Base-by-base conservation (phyloP, 2,329 filamentous ascomycete genomes). In the Lachnellula willkommii region DNA sequence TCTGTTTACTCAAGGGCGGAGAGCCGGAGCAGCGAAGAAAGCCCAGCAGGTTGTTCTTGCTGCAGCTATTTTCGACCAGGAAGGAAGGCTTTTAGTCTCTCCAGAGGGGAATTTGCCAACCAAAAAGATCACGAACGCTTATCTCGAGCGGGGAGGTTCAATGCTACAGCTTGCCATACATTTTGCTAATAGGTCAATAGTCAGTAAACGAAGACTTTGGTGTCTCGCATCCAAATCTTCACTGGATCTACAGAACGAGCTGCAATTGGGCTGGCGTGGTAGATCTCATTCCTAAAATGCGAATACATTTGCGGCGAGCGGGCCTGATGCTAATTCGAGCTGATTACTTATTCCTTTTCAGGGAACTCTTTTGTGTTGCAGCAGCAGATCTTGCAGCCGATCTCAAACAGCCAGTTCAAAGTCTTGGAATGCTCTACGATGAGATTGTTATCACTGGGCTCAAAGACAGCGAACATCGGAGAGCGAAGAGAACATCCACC, bases 241-340 rank as follows among this genome's bases (percentile, higher is more conserved):
- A 91, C 50, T 95, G 91, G 91, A 86, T 94, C 66, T 95, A 89
- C 68, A 82, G 88, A 55, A 88, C 90, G 2, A 89, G 88, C 6
- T 80, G 85, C 56, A 87, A 91, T 69, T 96, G 91, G 91, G 68
- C 73, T 7, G 80, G 82, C 42, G 79, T 95, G 26, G 77, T 77
- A 53, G 81, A 83, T 46, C 75, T 94, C 5, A 77, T 95, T 24
- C 81, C 81, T 6, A 81, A 80, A 43, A 95, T 95, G 87, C 79
- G 80, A 53, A 78, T 77, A 40, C 89, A 94, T 62, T 71, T 95
- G n/a, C 73, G 78, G 63, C 62, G 77, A 68, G 67, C 81, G 59
- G 71, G 77, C 61, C 35, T 65, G 6, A 70, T 71, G 49, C 63
- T 64, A 48, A 37, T 32, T 14, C 55, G 58, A 32, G 50, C 36